Conservation (phyloP, 768 basidiomycete species). For the Baorangia bicolor region DNA sequence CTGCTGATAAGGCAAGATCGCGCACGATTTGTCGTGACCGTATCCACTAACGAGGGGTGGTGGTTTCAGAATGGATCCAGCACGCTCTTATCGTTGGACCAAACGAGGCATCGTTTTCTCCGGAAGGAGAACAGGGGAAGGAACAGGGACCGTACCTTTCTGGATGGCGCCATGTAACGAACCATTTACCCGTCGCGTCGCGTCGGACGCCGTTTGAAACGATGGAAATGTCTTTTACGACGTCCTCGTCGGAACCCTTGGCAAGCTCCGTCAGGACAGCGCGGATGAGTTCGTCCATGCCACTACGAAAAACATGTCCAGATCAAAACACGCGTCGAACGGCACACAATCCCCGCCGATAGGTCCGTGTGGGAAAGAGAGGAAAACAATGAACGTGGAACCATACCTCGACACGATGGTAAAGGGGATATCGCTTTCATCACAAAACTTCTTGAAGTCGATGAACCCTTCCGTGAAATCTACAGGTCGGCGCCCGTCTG, state of each 20-base stretch:
- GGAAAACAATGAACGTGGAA: neutral
- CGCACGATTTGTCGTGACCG: conserved; percentile 96
- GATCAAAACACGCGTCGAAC: conserved; percentile 1
- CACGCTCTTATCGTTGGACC: neutral
- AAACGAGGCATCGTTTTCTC: neutral
- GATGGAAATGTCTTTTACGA: conserved; percentile 77
- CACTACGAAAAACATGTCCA: conserved; percentile 44
- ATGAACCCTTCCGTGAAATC: conserved; percentile 62
- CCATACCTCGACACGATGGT: conserved; percentile 88
- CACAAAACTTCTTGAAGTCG: conserved; percentile 84
- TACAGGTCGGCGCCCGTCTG: conserved; percentile 9
- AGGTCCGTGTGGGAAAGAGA: conserved; percentile 8
- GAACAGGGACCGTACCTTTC: conserved; percentile 55
- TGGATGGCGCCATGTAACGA: conserved; percentile 86
- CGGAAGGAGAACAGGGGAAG: neutral
- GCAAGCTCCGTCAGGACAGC: conserved; percentile 79
- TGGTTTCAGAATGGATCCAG: neutral
- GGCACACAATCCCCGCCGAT: conserved; percentile 1
- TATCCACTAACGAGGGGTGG: conserved; percentile 50
- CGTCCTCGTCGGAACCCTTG: conserved; percentile 50
- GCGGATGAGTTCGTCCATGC: conserved; percentile 92
- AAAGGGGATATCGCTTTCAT: conserved; percentile 75
- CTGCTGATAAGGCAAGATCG: conserved; percentile 82
- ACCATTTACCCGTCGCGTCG: conserved; percentile 62
- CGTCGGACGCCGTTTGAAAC: conserved; percentile 89